Base-by-base conservation (phyloP, 2,329 filamentous ascomycete species). In the Exserohilum rostratum region DNA sequence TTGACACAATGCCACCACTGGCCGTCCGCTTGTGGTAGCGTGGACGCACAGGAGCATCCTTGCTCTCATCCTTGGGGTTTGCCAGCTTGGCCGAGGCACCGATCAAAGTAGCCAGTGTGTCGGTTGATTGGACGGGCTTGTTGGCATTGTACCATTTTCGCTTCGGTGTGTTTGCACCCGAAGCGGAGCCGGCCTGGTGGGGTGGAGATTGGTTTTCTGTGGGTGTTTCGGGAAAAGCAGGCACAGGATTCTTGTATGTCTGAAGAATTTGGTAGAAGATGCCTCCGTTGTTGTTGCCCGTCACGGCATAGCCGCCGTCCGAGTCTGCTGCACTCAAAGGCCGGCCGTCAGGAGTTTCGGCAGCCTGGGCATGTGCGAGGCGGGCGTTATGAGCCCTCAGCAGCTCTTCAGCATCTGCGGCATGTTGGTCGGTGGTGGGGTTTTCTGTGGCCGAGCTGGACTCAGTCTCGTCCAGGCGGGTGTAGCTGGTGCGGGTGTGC, bases 201-300 rank as follows among this genome's bases (percentile, higher is more conserved):
- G 53, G 42, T 10, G 66, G 62, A 5, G 67, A 57, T 12, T 54
- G 57, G n/a, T 40, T 58, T 18, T 65, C 59, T 2, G 65, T 66
- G 1, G 60, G 46, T 2, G 58, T 55, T 10, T 64, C 55, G 25
- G 45, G 53, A 43, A 55, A 58, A 25, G 43, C 56, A 17, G 59
- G 50, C 1, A 60, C 50, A 4, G 69, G 67, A 6, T 53, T 63
- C 55, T 68, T 68, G 55, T 72, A 72, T 18, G 69, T 68, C 48
- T 72, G 67, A 7, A 72, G 64, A 6, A 72, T 57, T 31, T 71
- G 68, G 50, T 70, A 70, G 49, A 72, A 70, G 50, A 72, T 56
- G 25, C 69, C 69, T 15, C 69, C 69, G 22, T 67, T 62, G 12
- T 57, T 54, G 48, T 64, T 68, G n/a, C 68, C 66, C 1, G 67